Evolutionary conservation across 2,329 filamentous ascomycete species (phyloP).

Genomic region (Incumbomyces lentus): DNA sequence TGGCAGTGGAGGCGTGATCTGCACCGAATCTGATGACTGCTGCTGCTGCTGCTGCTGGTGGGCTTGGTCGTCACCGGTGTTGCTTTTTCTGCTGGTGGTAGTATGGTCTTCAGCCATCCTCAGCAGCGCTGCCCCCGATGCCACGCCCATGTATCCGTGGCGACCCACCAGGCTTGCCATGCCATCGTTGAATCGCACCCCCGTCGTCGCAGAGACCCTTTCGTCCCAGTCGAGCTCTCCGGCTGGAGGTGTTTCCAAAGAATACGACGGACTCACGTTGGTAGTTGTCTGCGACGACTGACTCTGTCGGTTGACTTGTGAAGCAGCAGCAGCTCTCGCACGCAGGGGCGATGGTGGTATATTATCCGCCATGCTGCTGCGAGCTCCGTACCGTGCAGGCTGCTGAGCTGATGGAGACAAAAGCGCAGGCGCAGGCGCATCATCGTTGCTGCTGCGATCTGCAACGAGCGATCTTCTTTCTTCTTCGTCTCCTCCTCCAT

Average conservation of each 20-base stretch:
- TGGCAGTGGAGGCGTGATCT: background rate
- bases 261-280: conserved; percentile 7
- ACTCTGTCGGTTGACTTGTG: too few relatives aligned
- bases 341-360: too few relatives aligned
- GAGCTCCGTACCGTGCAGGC: too few relatives aligned
- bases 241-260: conserved; percentile 8
- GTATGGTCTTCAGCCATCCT: conserved; percentile 3
- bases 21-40: background rate
- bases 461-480: too few relatives aligned
- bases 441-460: too few relatives aligned
- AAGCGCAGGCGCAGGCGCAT: background rate
- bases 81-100: background rate
- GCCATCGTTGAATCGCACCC: conserved; percentile 37
- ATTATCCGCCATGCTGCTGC: too few relatives aligned
- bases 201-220: conserved; percentile 36
- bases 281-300: too few relatives aligned
- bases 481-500: too few relatives aligned
- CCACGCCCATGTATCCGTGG: conserved; percentile 9
- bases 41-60: too few relatives aligned
- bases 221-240: conserved; percentile 11
- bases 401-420: background rate
- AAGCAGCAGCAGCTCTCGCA: too few relatives aligned
- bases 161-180: conserved; percentile 30
- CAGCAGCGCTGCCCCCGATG: conserved; percentile 9
- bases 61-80: background rate